Conservation (phyloP, 1,284 basidiomycete genomes). For the Moesziomyces sp. region DNA sequence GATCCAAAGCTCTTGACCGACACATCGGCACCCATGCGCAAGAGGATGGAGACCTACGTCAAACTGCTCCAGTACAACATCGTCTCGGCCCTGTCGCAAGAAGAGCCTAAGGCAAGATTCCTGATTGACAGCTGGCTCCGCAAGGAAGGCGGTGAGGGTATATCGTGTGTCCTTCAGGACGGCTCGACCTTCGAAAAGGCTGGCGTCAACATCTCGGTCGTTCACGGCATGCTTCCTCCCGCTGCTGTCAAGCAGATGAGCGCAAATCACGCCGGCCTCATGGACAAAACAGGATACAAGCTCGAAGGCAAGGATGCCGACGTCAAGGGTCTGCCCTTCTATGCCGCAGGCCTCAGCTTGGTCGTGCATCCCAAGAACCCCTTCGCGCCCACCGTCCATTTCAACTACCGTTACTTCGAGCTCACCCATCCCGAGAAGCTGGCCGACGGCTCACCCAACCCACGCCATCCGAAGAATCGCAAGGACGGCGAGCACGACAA, state of each 20-base stretch:
- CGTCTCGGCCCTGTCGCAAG: conserved; percentile 79
- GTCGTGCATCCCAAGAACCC: conserved; percentile 95
- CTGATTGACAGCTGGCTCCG: conserved; percentile 88
- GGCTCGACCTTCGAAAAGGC: conserved; percentile 89
- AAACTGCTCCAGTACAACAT: conserved; percentile 83
- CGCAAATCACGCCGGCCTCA: conserved; percentile 80
- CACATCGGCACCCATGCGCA: conserved; percentile 70
- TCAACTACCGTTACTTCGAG: conserved; percentile 99
- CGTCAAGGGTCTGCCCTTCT: conserved; percentile 81
- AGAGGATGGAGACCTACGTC: conserved; percentile 83
- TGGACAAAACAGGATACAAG: conserved; percentile 60
- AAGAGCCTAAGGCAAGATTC: conserved; percentile 78
- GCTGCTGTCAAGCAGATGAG: conserved; percentile 92
- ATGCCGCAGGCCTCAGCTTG: conserved; percentile 88
- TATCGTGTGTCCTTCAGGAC: conserved; percentile 85
- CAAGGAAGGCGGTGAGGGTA: conserved; percentile 83
- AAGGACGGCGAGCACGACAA: conserved; percentile 32
- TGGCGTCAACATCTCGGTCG: conserved; percentile 93
- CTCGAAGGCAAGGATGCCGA: conserved; percentile 71
- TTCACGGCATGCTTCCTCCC: conserved; percentile 87
- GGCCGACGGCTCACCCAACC: conserved; percentile 63
- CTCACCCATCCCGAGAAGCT: conserved; percentile 63
- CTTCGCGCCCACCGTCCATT: conserved; percentile 80
- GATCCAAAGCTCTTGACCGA: conserved; percentile 53
- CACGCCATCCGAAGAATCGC: conserved; percentile 53